A percentile compares a stretch with the other conserved stretches of the same genome.
Conservation (phyloP, 768 basidiomycete species). For the Hericium alpestre region DNA sequence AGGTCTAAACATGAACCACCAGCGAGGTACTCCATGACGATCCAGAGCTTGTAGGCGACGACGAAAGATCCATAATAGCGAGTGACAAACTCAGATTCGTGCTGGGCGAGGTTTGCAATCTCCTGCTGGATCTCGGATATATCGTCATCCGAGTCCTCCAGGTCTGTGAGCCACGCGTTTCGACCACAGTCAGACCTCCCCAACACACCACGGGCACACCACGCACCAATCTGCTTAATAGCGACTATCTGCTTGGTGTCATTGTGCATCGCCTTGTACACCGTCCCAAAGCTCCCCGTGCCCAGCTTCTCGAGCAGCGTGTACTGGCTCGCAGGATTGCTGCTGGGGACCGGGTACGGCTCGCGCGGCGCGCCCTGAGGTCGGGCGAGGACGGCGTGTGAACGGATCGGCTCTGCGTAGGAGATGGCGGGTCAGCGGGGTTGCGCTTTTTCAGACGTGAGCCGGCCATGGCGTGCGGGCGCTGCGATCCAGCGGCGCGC, state of each 20-base stretch:
- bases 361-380: conserved; percentile 35
- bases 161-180: conserved; percentile 38
- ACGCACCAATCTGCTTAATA: conserved; percentile 92
- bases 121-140: conserved; percentile 98
- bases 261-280: conserved; percentile 95
- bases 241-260: conserved; percentile 92
- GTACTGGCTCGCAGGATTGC: conserved; percentile 83
- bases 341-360: conserved; percentile 61
- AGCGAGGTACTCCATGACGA: conserved; percentile 97
- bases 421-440: conserved; percentile 11
- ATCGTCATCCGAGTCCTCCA: conserved; percentile 97
- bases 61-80: conserved; percentile 96
- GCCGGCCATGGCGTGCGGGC: conserved; percentile 4
- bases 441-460: conserved; percentile 8
- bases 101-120: conserved; percentile 90
- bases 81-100: conserved; percentile 94
- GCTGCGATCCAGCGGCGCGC: background rate
- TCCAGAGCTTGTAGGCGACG: conserved; percentile 95
- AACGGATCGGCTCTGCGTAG: conserved; percentile 32
- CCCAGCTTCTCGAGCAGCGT: conserved; percentile 93
- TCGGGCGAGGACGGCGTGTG: conserved; percentile 42
- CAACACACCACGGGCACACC: background rate
- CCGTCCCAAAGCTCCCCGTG: conserved; percentile 91
- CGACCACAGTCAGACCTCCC: background rate
- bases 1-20: conserved; percentile 98